Evolutionary conservation across 2,329 filamentous ascomycete genomes (phyloP).

Genomic region (Gaeumannomyces tritici): DNA sequence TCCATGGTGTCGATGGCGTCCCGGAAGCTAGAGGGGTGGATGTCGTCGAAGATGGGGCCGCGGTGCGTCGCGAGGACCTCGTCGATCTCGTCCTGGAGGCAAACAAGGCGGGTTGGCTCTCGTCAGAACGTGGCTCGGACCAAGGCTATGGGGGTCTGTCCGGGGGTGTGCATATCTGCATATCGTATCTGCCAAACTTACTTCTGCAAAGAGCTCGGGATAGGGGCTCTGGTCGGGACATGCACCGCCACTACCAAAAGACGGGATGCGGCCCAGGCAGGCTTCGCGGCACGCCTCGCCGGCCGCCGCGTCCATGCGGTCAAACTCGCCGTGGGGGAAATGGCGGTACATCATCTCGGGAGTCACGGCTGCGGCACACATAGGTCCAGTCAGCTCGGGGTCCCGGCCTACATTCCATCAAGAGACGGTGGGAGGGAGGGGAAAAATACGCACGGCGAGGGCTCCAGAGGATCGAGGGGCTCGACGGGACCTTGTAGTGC

Average conservation of each 20-base stretch:
- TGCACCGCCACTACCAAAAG: constrained; percentile 5
- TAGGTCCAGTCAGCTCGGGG: neutral
- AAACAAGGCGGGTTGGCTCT: neutral
- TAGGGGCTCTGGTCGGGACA: neutral
- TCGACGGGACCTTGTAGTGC: constrained; percentile 7
- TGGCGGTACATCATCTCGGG: constrained; percentile 6
- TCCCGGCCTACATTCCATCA: neutral
- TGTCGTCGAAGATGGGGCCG: constrained; percentile 4
- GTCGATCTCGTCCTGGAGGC: constrained; percentile 7
- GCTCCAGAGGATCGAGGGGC: constrained; percentile 6
- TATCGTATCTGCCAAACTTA: too few species aligned
- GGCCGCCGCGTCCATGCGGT: constrained; percentile 20
- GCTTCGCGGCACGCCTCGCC: constrained; percentile 13
- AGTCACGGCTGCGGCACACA: constrained; percentile 10
- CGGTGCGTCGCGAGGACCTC: constrained; percentile 8
- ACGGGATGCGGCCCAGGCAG: constrained; percentile 9
- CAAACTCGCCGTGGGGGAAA: constrained; percentile 16
- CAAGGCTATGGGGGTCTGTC: too few species aligned
- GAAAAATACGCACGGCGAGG: constrained; percentile 6
- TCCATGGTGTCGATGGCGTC: constrained; percentile 4
- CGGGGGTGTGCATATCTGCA: neutral
- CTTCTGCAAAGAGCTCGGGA: constrained; percentile 1
- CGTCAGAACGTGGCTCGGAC: neutral
- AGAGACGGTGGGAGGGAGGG: neutral
- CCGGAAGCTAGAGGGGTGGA: constrained; percentile 4